Evolutionary conservation across 2,329 filamentous ascomycete species (phyloP).

Genomic region (Botryotinia calthae): DNA sequence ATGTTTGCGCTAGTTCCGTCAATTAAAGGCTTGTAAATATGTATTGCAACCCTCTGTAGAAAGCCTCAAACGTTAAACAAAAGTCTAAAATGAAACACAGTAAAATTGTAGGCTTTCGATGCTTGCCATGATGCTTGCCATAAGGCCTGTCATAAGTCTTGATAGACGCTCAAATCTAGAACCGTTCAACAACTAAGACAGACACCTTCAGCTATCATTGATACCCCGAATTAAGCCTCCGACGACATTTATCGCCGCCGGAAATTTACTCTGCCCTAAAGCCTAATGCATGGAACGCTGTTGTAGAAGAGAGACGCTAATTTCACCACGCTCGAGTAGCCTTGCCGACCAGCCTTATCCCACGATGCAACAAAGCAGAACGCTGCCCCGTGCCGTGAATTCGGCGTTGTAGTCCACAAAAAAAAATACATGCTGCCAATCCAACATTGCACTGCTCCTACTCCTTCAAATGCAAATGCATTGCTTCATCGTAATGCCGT

Average conservation of each 20-base stretch:
- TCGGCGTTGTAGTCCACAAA: constrained; percentile 15
- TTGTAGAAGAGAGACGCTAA: not conserved
- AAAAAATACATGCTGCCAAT: constrained; percentile 1
- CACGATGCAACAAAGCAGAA: constrained; percentile 17
- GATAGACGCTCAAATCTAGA: constrained; percentile 9
- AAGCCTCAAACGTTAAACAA: not conserved
- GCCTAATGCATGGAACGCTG: not conserved
- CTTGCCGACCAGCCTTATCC: constrained; percentile 19
- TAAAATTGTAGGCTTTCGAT: not conserved
- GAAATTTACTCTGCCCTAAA: not conserved
- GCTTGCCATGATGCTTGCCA: not conserved
- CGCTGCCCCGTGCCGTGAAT: constrained; percentile 15
- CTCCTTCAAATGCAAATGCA: constrained; percentile 21
- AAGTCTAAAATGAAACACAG: not conserved
- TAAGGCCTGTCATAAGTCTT: not conserved
- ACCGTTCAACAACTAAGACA: not conserved
- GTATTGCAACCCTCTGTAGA: not conserved
- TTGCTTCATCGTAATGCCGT: constrained; percentile 17
- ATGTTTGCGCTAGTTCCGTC: not conserved
- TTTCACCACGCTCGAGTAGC: not conserved
- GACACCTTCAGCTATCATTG: constrained; percentile 7
- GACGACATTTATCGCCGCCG: constrained; percentile 13
- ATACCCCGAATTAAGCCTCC: constrained; percentile 11
- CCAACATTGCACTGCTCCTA: constrained; percentile 6
- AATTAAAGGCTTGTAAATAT: not conserved